Base-by-base conservation (phyloP, 768 basidiomycete species). In the Solioccasus polychromus region DNA sequence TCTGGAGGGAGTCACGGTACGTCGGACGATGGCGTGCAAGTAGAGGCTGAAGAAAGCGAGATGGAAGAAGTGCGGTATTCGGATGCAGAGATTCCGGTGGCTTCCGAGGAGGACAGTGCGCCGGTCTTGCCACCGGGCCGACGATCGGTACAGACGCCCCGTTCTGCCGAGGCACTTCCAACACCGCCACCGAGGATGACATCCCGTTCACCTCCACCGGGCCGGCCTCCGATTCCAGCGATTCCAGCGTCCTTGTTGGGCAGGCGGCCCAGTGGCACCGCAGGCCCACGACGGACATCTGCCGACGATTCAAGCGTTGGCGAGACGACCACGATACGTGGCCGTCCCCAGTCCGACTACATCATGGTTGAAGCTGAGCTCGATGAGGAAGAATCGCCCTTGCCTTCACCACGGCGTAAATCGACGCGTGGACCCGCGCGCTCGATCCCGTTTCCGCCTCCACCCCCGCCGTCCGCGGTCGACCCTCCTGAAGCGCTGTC, bases 1-100 rank as follows among this genome's bases (percentile, higher is more conserved):
- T 71, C 67, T n/a, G 78, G 69, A 9, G 75, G 71, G 50, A 72
- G 75, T 56, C 51, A 62, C 23, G 56, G 62, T 26, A 65, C 67
- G 25, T 78, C 79, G 4, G 80, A 82, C 17, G 84, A 87, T 35
- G 77, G 77, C 9, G 81, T 82, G 19, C 72, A 73, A 29, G 78
- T 81, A 20, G 86, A 87, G 47, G 78, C 75, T 6, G 84, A 86
- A 56, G 85, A 87, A 54, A 86, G 83, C 50, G 84, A 87, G 58
- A 68, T 80, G 12, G 85, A 88, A 52, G 84, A 87, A 52, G 77
- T 83, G 8, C 69, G 65, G 8, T 71, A 82, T 47, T 78, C 80
- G 28, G 82, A 84, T 50, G 75, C 70, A 8, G 64, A 60, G 19
- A 61, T 51, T 6, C 65, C 67, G 40, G 18, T 42, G 12, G 23